Percentiles rank a stretch among this genome's conserved stretches.
These are phyloP conservation scores for Mytilinidion resinicola DNA, from an alignment of 495 filamentous ascomycete species.

Conservation along the genomic window DNA sequence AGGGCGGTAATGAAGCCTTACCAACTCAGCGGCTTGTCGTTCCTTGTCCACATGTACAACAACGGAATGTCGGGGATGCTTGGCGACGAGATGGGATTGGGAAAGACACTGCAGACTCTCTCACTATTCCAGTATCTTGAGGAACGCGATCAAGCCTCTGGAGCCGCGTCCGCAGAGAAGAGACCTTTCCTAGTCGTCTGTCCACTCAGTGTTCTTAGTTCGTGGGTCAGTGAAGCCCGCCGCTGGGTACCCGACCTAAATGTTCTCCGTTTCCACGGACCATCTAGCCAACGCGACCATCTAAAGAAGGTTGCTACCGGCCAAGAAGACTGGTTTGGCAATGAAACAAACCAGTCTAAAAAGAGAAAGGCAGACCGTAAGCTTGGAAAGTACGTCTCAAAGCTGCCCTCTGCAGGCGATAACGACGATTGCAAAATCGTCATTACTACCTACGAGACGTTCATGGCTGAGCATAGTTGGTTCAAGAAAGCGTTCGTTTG, in stretches of 20 bases:
- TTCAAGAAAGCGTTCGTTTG: constrained; percentile 55
- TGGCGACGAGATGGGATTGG: constrained; percentile 61
- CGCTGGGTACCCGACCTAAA: constrained; percentile 55
- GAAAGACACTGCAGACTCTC: constrained; percentile 56
- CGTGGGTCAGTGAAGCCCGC: constrained; percentile 51
- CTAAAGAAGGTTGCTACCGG: constrained; percentile 46
- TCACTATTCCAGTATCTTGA: constrained; percentile 50
- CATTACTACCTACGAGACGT: constrained; percentile 58
- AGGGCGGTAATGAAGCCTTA: constrained; percentile 55
- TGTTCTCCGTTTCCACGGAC: constrained; percentile 53
- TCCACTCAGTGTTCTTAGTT: constrained; percentile 52
- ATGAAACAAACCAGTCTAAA: constrained; percentile 34
- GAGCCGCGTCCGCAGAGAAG: constrained; percentile 26
- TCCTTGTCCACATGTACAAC: constrained; percentile 51
- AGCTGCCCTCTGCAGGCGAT: constrained; percentile 54
- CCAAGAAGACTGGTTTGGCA: constrained; percentile 39
- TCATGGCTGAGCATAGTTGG: constrained; percentile 51
- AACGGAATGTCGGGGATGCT: constrained; percentile 56
- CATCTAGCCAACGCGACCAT: constrained; percentile 41
- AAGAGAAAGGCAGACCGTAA: constrained; percentile 33
- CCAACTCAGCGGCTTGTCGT: constrained; percentile 56
- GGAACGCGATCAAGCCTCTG: constrained; percentile 30
- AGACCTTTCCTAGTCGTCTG: constrained; percentile 56
- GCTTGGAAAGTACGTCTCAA: constrained; percentile 41
- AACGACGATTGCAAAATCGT: constrained; percentile 43